Evolutionary conservation across 2,329 filamentous ascomycete species (phyloP), one percentile per base, ranked within the genome.

Genomic region (Microcyclospora pomicola): DNA sequence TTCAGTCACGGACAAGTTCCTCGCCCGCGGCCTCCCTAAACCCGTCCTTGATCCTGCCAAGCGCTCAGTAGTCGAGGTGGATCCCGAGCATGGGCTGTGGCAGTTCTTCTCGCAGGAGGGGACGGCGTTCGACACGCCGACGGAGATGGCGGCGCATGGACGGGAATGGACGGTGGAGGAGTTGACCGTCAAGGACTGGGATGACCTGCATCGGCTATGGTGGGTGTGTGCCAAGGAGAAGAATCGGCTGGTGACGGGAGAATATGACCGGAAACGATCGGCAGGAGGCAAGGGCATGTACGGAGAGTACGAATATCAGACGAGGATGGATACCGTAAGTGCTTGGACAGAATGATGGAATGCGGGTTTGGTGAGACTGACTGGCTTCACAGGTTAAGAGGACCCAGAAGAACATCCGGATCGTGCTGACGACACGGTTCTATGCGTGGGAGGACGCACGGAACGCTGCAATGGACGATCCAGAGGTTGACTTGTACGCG

Each of bases 201-300:
- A 94, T 44, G 87, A 96, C 59, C 65, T 98, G 51, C 87, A 96
- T 61, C 68, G 71, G 44, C 69, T 98, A 54, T 98, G 88, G 86
- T 98, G 87, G 85, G 74, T 86, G 39, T 96, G 91, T 59, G 73
- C 81, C 42, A 86, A 83, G 65, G 91, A 98, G 66, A 71, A 82
- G 52, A 98, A 98, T 63, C 75, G 83, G 49, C 75, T 96, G 50
- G 71, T 76, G n/a, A 96, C 92, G 24, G 77, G 80, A 49, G 69
- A 69, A 37, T 61, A 69, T 40, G 85, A 93, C 66, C 71, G 83
- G 51, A 55, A 66, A 24, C 72, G 80, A 49, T 56, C 82, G 39
- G 68, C 79, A 47, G 69, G 83, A 35, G 77, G 80, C 19, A 15
- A n/a, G 5, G 40, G 43, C n/a, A 47, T 53, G 43, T 91, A 82